Evolutionary conservation across 148 eudicot genomes (phyloP).

Genomic region (Rhododendron ovatum): DNA sequence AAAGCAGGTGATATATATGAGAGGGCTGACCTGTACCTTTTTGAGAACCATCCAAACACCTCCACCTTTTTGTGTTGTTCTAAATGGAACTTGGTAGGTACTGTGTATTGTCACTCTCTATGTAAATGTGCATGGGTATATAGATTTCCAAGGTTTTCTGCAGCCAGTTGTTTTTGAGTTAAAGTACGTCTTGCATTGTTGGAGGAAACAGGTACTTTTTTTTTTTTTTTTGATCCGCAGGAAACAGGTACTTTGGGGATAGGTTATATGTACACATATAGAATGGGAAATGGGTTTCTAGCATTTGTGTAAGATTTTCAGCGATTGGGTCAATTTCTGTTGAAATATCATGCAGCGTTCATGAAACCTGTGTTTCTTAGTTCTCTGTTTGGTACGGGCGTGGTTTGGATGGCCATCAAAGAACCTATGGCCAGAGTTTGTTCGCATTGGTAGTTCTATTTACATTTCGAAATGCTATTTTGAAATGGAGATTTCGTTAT

Average conservation of each 20-base stretch:
- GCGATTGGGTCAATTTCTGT: not conserved
- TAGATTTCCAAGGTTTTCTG: no score
- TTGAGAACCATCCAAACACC: not conserved
- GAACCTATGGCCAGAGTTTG: not conserved
- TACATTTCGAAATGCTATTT: no score
- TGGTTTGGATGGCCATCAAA: not conserved
- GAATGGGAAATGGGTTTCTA: not conserved
- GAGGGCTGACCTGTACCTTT: not conserved
- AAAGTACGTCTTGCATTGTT: no score
- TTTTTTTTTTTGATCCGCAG: no score
- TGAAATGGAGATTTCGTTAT: no score
- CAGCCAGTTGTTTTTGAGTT: no score
- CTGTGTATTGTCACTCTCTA: no score
- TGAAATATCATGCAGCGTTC: not conserved
- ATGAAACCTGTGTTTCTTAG: not conserved
- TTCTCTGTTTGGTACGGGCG: not conserved
- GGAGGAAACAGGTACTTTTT: not conserved
- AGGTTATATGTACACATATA: not conserved
- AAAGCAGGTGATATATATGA: not conserved
- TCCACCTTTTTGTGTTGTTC: not conserved
- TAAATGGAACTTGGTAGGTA: no score
- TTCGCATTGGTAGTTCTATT: not conserved
- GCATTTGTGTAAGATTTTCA: not conserved
- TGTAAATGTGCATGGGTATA: no score
- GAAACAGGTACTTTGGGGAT: not conserved